phyloP scores from a whole-genome alignment of 208 protist genomes.

The Trypanosoma mega region DNA sequence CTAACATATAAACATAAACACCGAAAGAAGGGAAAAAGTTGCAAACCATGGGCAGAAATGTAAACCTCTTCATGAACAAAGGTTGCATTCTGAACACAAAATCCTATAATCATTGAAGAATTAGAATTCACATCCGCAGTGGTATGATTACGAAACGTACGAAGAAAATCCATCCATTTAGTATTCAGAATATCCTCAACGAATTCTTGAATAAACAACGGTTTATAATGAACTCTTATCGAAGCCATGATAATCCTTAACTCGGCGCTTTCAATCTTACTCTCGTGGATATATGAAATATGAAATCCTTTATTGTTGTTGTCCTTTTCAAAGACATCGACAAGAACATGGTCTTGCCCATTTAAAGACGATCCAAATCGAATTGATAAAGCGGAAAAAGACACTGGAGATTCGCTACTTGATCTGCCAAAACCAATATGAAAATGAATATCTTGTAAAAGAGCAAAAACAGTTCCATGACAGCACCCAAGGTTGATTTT shows the following conservation, averaged over 20 bases:
- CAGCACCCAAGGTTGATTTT: not conserved
- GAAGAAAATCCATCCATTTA: not conserved
- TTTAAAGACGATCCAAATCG: not conserved
- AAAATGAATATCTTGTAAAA: conserved; percentile 7
- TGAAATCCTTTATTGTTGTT: not conserved
- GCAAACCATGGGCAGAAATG: conserved; percentile 1
- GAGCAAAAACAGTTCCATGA: not conserved
- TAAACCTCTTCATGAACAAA: conserved; percentile 6
- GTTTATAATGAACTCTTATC: conserved; percentile 2
- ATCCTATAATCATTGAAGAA: not conserved
- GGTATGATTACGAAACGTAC: not conserved
- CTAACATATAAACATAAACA: conserved; percentile 6
- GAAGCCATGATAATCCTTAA: conserved; percentile 4
- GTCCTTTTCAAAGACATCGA: conserved; percentile 1
- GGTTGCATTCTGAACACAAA: conserved; percentile 9
- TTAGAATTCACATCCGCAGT: not conserved
- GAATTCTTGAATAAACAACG: conserved; percentile 8
- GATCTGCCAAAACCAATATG: not conserved
- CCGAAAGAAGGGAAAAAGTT: not conserved
- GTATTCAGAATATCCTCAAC: not conserved
- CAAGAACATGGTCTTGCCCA: no score
- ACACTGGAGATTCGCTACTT: not conserved
- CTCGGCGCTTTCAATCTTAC: not conserved
- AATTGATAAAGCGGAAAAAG: not conserved
- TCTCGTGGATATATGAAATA: conserved; percentile 8